These are phyloP conservation scores for Wickerhamiella domercqiae DNA, from an alignment of 805 yeast genomes.

Conservation along the genomic window DNA sequence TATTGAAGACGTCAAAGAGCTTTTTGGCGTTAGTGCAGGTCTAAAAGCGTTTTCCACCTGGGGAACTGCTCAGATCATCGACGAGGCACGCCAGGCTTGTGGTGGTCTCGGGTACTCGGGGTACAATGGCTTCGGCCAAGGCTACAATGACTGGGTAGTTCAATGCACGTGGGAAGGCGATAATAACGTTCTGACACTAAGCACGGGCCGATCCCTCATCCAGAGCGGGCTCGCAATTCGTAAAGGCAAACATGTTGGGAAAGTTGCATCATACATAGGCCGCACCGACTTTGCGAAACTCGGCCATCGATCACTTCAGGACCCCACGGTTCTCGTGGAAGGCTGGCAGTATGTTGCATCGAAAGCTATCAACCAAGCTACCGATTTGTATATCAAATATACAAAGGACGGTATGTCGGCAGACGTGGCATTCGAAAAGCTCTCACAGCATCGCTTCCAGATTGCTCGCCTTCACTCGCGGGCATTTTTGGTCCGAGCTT, in stretches of 20 bases:
- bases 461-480: slow-evolving; percentile 28
- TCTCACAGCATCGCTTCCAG: slow-evolving; percentile 28
- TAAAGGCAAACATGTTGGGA: slow-evolving; percentile 32
- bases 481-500: slow-evolving; percentile 24
- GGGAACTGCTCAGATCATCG: slow-evolving; percentile 65
- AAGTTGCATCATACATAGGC: slow-evolving; percentile 22
- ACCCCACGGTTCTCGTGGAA: slow-evolving; percentile 19
- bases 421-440: slow-evolving; percentile 26
- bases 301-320: slow-evolving; percentile 16
- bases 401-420: slow-evolving; percentile 16
- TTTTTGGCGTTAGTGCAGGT: slow-evolving; percentile 75
- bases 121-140: slow-evolving; percentile 83
- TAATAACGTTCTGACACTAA: slow-evolving; percentile 70
- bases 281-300: slow-evolving; percentile 11
- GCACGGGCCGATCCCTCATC: slow-evolving; percentile 65
- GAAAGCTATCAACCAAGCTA: slow-evolving; percentile 23
- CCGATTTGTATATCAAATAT: slow-evolving; percentile 18
- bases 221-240: slow-evolving; percentile 31
- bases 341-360: slow-evolving; percentile 28
- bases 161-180: slow-evolving; percentile 99
- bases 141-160: slow-evolving; percentile 87
- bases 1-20: slow-evolving; percentile 51
- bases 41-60: slow-evolving; percentile 83
- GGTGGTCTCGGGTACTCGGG: slow-evolving; percentile 95
- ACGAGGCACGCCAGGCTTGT: slow-evolving; percentile 82